These are phyloP conservation scores for Cadophora malorum DNA, from an alignment of 2,329 filamentous ascomycete species.

Conservation along the genomic window DNA sequence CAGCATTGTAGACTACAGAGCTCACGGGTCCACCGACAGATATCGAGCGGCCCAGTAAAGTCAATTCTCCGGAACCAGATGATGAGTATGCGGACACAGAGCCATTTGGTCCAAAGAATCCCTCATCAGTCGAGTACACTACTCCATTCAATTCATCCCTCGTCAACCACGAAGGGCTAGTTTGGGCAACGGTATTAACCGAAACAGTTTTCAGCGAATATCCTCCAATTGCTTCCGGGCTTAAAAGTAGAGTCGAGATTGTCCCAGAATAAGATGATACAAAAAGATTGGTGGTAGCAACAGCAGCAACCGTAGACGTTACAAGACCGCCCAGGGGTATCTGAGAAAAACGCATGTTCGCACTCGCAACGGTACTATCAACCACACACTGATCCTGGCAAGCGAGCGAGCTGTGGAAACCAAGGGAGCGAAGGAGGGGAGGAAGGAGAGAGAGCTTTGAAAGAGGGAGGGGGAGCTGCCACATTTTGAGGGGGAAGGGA, in stretches of 20 bases:
- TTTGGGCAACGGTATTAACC: slow-evolving; percentile 35
- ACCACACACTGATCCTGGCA: slow-evolving; percentile 14
- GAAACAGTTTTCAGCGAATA: slow-evolving; percentile 36
- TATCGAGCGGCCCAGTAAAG: slow-evolving; percentile 48
- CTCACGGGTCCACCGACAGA: slow-evolving; percentile 48
- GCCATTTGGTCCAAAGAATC: slow-evolving; percentile 33
- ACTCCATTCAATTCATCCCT: slow-evolving; percentile 37
- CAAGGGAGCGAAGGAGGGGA: slow-evolving; percentile 22
- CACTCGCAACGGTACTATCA: slow-evolving; percentile 11
- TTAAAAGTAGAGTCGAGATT: slow-evolving; percentile 46
- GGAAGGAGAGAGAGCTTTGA: slow-evolving; percentile 22
- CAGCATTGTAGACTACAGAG: slow-evolving; percentile 51
- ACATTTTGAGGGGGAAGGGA: slow-evolving; percentile 25
- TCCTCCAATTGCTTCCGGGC: slow-evolving; percentile 32
- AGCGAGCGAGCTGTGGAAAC: slow-evolving; percentile 15
- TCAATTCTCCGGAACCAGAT: slow-evolving; percentile 50
- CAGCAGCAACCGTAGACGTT: slow-evolving; percentile 30
- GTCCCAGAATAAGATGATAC: slow-evolving; percentile 49
- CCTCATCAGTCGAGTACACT: slow-evolving; percentile 42
- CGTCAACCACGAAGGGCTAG: slow-evolving; percentile 40
- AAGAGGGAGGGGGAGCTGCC: slow-evolving; percentile 28
- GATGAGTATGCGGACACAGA: slow-evolving; percentile 41
- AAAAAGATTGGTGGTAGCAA: slow-evolving; percentile 43
- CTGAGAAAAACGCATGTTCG: slow-evolving; percentile 30
- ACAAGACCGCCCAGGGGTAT: slow-evolving; percentile 33